Percentiles rank a stretch among this genome's conserved stretches.
phyloP scores from a whole-genome alignment of 305 asterid species.

The Fraxinus dipetala region DNA sequence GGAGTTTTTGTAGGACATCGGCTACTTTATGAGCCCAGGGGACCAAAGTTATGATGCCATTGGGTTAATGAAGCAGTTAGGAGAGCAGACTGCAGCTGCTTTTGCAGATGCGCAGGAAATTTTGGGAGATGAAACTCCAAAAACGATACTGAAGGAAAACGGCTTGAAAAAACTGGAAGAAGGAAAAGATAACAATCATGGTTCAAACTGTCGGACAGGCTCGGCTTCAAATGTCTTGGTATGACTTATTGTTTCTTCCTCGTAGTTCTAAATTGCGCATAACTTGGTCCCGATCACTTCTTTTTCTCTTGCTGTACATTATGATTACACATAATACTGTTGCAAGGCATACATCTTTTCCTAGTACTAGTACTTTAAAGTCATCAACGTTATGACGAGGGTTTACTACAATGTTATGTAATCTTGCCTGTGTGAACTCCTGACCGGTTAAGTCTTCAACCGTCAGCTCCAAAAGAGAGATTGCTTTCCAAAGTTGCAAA shows the following conservation, averaged over 20 bases:
- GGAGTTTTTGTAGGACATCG: constrained; percentile 60
- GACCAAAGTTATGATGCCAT: constrained; percentile 70
- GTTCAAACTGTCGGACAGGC: background rate
- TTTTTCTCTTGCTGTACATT: background rate
- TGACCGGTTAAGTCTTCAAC: background rate
- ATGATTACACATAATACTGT: background rate
- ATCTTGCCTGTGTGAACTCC: background rate
- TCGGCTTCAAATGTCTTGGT: background rate
- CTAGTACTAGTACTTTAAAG: background rate
- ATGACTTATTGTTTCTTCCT: background rate
- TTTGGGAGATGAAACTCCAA: constrained; percentile 87
- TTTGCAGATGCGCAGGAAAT: constrained; percentile 88
- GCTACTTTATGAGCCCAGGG: constrained; percentile 73
- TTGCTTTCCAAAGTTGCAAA: background rate
- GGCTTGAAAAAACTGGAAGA: constrained; percentile 31
- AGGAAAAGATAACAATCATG: constrained; percentile 30
- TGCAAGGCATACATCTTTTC: background rate
- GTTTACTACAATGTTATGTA: background rate
- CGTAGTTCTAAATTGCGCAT: background rate
- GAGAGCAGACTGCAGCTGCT: constrained; percentile 85
- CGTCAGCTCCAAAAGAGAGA: background rate
- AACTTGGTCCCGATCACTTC: background rate
- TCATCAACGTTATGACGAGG: background rate
- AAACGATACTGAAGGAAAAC: constrained; percentile 60
- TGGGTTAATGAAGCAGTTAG: constrained; percentile 73